These are phyloP conservation scores for Candida loeiensis DNA, from an alignment of 805 yeast genomes.

Conservation along the genomic window DNA sequence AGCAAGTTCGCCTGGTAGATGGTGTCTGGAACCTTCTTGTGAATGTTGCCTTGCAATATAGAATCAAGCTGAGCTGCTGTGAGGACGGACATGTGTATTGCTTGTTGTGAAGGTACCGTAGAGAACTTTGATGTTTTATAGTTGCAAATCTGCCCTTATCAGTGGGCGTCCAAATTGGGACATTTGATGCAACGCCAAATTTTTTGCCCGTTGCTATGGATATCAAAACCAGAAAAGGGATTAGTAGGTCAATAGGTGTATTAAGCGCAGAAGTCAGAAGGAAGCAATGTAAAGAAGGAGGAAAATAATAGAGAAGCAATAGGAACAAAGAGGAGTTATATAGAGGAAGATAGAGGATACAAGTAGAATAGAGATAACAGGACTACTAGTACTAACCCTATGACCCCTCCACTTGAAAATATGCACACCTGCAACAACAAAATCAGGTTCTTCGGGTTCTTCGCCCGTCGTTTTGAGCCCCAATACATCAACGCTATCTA, in stretches of 20 bases:
- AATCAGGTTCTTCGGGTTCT: too few relatives aligned
- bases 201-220: constrained; percentile 7
- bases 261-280: too few relatives aligned
- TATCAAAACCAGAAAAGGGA: constrained; percentile 9
- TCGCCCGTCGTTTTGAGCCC: not conserved
- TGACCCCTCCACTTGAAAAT: too few relatives aligned
- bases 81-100: constrained; percentile 5
- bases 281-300: too few relatives aligned
- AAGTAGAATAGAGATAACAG: too few relatives aligned
- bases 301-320: too few relatives aligned
- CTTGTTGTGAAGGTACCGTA: not conserved
- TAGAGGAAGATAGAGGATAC: too few relatives aligned
- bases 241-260: too few relatives aligned
- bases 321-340: too few relatives aligned
- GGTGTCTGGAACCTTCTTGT: constrained; percentile 30
- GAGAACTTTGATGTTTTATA: constrained; percentile 3
- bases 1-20: constrained; percentile 31
- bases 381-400: too few relatives aligned
- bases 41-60: constrained; percentile 35
- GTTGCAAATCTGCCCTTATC: constrained; percentile 8
- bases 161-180: constrained; percentile 3
- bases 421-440: too few relatives aligned
- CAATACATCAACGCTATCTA: not conserved
- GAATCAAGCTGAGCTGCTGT: constrained; percentile 1
- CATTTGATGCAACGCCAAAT: not conserved